Base-by-base conservation (phyloP, 2,329 filamentous ascomycete species). In the Nigrospora oryzae region DNA sequence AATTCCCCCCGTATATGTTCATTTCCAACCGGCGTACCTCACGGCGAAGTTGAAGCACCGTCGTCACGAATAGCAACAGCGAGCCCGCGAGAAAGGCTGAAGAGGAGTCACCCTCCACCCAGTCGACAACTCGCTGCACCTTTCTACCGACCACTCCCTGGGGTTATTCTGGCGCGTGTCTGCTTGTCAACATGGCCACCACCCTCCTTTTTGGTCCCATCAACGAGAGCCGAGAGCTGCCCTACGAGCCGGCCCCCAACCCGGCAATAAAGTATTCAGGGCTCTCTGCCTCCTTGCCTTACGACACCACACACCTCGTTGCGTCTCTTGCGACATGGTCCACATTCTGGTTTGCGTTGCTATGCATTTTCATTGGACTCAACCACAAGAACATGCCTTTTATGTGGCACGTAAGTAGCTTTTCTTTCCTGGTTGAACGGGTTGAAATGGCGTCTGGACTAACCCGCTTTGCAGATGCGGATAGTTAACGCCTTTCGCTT, bases 331-430 rank as follows among this genome's bases (percentile, higher is more conserved):
- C 55, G 34, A 57, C 54, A 32, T 51, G 54, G 43, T 51, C 56
- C 36, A 58, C 54, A 19, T 44, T 63, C n/a, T 62, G 58, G 58
- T 60, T 56, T 19, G 36, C 55, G 5, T 37, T 62, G 30, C 43
- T 58, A 32, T 46, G 71, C 16, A 12, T 71, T 17, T 66, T 75
- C 43, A 59, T 69, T 6, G 45, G 73, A 3, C 49, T 70, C 23
- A 83, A 83, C 52, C 51, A 79, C 47, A 83, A 83, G 63, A 77
- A 70, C 36, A 54, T 81, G 19, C 79, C 79, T 0, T 69, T 77
- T 15, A 69, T 79, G 28, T 83, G 79, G 79, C 77, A 81, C 63
- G 72, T 79, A 66, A 52, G 74, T 70, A 23, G 16, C 6, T 30
- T 3, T 10, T 10, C n/a, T n/a, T 40, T 13, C 23, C 19, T 8